Evolutionary conservation across 495 filamentous ascomycete genomes (phyloP).

Genomic region (Hypoxylon perforatum): DNA sequence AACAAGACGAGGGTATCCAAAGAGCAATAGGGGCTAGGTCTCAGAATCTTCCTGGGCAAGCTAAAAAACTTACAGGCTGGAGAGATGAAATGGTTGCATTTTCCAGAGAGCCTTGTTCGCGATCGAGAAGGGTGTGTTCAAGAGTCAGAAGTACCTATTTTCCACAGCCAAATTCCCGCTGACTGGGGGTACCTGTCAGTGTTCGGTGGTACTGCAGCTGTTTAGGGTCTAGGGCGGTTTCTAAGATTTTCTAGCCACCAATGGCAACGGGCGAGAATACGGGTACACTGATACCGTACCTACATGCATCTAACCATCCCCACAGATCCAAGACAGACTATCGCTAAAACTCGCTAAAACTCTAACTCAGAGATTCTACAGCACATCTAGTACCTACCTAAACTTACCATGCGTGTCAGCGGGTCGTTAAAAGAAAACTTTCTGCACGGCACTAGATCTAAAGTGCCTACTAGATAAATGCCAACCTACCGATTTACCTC

Average conservation of each 20-base stretch:
- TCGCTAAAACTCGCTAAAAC: too few relatives aligned
- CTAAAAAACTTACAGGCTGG: conserved; percentile 14
- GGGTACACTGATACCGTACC: too few relatives aligned
- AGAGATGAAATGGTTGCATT: conserved; percentile 41
- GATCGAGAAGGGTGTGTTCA: background rate
- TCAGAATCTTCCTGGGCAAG: conserved; percentile 14
- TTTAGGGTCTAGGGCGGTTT: too few relatives aligned
- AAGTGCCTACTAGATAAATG: too few relatives aligned
- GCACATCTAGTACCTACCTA: too few relatives aligned
- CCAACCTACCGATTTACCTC: too few relatives aligned
- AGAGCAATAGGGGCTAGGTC: conserved; percentile 25
- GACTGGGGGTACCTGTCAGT: conserved; percentile 5
- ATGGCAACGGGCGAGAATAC: conserved; percentile 17
- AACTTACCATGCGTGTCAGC: too few relatives aligned
- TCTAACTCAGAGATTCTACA: too few relatives aligned
- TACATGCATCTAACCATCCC: conserved; percentile 25
- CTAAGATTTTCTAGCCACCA: conserved; percentile 10
- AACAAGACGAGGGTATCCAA: background rate
- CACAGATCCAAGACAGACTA: conserved; percentile 34
- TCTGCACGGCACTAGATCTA: background rate
- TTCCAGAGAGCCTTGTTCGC: conserved; percentile 25
- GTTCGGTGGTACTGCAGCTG: conserved; percentile 7
- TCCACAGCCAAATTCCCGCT: background rate
- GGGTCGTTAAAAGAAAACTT: background rate
- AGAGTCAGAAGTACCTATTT: conserved; percentile 7